Evolutionary conservation across 225 moss, liverwort and hornwort species (phyloP).

Genomic region (Asterella californica): DNA sequence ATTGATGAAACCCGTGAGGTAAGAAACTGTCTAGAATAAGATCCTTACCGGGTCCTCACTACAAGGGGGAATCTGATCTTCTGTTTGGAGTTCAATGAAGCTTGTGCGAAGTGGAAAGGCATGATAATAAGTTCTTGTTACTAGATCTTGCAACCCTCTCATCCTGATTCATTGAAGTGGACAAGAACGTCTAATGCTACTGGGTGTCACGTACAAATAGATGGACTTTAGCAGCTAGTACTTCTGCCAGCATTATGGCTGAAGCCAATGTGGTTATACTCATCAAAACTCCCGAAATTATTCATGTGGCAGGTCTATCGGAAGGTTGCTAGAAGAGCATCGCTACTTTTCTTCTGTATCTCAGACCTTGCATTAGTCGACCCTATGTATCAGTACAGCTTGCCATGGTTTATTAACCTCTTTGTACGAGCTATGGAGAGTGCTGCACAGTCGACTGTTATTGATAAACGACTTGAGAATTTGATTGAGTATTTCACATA

Average conservation of each 20-base stretch:
- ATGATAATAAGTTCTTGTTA: too few species aligned
- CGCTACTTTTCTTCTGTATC: conserved; percentile 82
- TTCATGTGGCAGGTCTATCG: conserved; percentile 58
- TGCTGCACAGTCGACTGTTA: conserved; percentile 44
- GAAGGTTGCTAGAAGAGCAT: conserved; percentile 70
- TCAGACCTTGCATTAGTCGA: conserved; percentile 77
- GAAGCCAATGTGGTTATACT: not conserved
- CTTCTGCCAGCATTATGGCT: not conserved
- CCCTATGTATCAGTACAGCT: conserved; percentile 95
- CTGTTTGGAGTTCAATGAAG: too few species aligned
- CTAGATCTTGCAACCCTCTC: not conserved
- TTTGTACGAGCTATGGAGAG: conserved; percentile 72
- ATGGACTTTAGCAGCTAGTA: not conserved
- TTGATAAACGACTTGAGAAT: conserved; percentile 57
- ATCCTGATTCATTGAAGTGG: not conserved
- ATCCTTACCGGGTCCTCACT: too few species aligned
- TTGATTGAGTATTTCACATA: conserved; percentile 71
- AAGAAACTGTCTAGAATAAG: not conserved
- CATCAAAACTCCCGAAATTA: not conserved
- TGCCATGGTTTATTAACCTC: conserved; percentile 73
- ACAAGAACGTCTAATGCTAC: not conserved
- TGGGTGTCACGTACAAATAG: not conserved
- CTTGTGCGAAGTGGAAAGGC: too few species aligned
- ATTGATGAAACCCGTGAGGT: conserved; percentile 92
- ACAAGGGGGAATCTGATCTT: too few species aligned